Evolutionary conservation across 116 monocot species (phyloP).

Genomic region (Posidonia oceanica): DNA sequence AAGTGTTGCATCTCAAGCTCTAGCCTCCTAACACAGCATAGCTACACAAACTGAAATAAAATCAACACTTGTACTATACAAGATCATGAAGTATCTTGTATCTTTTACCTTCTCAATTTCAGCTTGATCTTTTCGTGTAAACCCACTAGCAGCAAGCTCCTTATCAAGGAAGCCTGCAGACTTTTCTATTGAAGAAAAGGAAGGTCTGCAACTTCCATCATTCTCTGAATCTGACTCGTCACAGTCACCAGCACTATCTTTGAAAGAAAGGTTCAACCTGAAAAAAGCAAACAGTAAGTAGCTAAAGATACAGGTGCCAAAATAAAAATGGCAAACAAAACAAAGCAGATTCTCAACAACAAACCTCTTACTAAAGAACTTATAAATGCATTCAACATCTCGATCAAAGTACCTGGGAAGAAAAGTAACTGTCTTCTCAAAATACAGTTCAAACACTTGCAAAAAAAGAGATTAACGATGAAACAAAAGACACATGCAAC

Average conservation of each 20-base stretch:
- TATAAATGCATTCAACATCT: constrained; percentile 86
- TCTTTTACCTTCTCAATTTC: constrained; percentile 76
- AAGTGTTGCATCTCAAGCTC: too few species aligned
- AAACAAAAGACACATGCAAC: too few species aligned
- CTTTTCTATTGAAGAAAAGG: constrained; percentile 70
- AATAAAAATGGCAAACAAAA: not conserved
- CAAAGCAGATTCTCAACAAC: constrained; percentile 4
- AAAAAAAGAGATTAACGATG: too few species aligned
- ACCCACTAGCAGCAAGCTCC: constrained; percentile 93
- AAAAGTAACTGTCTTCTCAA: not conserved
- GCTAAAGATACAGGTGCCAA: not conserved
- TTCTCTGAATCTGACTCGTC: constrained; percentile 30
- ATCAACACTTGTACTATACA: not conserved
- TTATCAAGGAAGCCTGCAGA: constrained; percentile 66
- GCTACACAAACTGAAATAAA: too few species aligned
- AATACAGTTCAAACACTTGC: constrained; percentile 3
- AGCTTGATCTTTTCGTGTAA: constrained; percentile 70
- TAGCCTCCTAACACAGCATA: too few species aligned
- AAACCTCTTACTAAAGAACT: constrained; percentile 92
- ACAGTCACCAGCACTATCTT: constrained; percentile 23
- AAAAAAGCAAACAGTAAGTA: not conserved
- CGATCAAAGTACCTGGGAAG: constrained; percentile 90
- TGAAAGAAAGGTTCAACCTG: constrained; percentile 59
- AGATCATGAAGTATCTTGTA: not conserved
- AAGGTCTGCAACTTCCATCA: constrained; percentile 47